phyloP scores from a whole-genome alignment of 257 asterid genomes.

The Przewalskia tangutica region DNA sequence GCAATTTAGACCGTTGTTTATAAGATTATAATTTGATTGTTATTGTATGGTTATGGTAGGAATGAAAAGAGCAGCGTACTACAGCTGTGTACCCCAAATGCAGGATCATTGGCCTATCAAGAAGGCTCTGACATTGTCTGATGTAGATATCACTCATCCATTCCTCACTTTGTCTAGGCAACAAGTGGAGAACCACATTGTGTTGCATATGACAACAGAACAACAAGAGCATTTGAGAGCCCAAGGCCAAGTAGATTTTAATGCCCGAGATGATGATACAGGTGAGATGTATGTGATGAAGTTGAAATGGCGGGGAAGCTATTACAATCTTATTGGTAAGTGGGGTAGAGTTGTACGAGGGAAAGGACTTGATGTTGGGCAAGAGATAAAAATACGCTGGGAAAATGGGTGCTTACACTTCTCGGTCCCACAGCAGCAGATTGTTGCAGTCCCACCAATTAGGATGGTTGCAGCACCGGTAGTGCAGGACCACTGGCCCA shows the following conservation, averaged over 20 bases:
- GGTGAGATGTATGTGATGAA: slow-evolving; percentile 60
- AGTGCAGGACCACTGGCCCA: slow-evolving; percentile 70
- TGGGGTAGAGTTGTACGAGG: slow-evolving; percentile 77
- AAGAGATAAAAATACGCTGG: slow-evolving; percentile 68
- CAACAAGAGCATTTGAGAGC: slow-evolving; percentile 50
- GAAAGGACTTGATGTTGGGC: slow-evolving; percentile 73
- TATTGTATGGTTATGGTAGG: slow-evolving; percentile 6
- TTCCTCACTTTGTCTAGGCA: slow-evolving; percentile 72
- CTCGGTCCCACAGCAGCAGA: slow-evolving; percentile 66
- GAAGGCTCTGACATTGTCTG: slow-evolving; percentile 63
- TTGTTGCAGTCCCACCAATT: slow-evolving; percentile 38
- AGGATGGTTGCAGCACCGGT: slow-evolving; percentile 35
- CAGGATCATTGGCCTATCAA: slow-evolving; percentile 70
- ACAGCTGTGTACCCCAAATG: slow-evolving; percentile 33
- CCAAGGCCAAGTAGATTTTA: slow-evolving; percentile 54
- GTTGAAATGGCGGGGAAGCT: slow-evolving; percentile 79
- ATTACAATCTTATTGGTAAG: slow-evolving; percentile 66
- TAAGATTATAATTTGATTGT: background rate
- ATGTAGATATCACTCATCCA: slow-evolving; percentile 77
- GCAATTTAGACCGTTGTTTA: background rate
- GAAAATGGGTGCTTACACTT: slow-evolving; percentile 60
- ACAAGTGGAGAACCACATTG: slow-evolving; percentile 62
- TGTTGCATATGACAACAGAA: slow-evolving; percentile 53
- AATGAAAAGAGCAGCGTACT: slow-evolving; percentile 57
- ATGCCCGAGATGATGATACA: slow-evolving; percentile 69